These are phyloP conservation scores for Umbelopsis sp. DNA, from an alignment of 192 early-diverging fungal species.

Conservation along the genomic window DNA sequence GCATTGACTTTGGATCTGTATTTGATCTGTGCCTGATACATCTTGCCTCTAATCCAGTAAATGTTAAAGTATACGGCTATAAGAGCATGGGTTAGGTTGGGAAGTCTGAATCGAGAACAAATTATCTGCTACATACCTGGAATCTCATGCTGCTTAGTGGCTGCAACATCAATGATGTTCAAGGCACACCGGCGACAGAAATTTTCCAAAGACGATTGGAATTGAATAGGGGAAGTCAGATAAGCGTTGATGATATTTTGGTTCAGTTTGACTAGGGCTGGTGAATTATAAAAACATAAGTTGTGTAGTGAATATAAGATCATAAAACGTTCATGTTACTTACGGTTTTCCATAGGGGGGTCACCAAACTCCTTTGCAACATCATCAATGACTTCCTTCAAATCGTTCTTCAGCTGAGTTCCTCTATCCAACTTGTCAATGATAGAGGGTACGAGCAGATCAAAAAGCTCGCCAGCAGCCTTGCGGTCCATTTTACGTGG, in stretches of 20 bases:
- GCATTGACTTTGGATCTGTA: conserved; percentile 50
- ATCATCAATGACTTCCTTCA: conserved; percentile 64
- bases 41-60: conserved; percentile 61
- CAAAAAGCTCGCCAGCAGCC: conserved; percentile 58
- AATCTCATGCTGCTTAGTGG: conserved; percentile 22
- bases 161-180: conserved; percentile 21
- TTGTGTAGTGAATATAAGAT: background rate
- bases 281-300: background rate
- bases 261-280: conserved; percentile 36
- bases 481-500: conserved; percentile 52
- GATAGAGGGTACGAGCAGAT: conserved; percentile 48
- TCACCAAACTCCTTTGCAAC: conserved; percentile 50
- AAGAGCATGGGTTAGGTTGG: background rate
- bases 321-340: conserved; percentile 8
- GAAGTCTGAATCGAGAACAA: background rate
- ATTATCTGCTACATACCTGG: conserved; percentile 27
- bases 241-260: conserved; percentile 42
- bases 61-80: conserved; percentile 55
- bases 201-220: conserved; percentile 22
- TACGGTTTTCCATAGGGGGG: conserved; percentile 56
- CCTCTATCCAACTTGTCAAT: conserved; percentile 39
- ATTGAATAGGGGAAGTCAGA: conserved; percentile 40
- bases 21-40: conserved; percentile 50
- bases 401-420: conserved; percentile 53
- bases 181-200: conserved; percentile 20